These are phyloP conservation scores for Pichia scutulata DNA, from an alignment of 805 yeast species.

Conservation along the genomic window DNA sequence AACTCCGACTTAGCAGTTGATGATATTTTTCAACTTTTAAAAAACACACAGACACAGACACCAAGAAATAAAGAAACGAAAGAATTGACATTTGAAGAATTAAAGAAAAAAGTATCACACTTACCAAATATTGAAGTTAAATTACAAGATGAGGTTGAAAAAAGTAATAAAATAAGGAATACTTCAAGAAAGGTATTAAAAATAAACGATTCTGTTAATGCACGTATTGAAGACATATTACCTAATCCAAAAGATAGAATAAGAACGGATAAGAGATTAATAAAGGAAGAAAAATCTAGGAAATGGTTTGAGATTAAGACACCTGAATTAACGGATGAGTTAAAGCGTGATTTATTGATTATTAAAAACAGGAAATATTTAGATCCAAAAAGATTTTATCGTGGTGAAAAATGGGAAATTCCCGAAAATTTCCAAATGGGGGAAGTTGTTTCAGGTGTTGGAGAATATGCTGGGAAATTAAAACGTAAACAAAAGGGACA, in stretches of 20 bases:
- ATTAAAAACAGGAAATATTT: conserved; percentile 82
- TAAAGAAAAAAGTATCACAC: conserved; percentile 26
- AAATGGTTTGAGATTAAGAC: conserved; percentile 80
- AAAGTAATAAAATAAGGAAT: conserved; percentile 5
- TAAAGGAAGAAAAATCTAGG: conserved; percentile 36
- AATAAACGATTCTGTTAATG: conserved; percentile 34
- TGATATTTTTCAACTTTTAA: conserved; percentile 26
- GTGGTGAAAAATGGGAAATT: conserved; percentile 69
- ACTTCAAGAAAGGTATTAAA: conserved; percentile 13
- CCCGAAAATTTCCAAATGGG: conserved; percentile 75
- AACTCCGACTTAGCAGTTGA: conserved; percentile 18
- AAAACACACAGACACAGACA: background rate
- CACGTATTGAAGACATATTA: conserved; percentile 26
- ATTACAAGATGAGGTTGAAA: background rate
- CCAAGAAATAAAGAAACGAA: conserved; percentile 18
- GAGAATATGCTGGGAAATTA: conserved; percentile 69
- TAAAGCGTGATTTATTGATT: conserved; percentile 70
- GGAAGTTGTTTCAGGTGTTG: conserved; percentile 72
- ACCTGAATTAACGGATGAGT: conserved; percentile 60
- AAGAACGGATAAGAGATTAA: conserved; percentile 11
- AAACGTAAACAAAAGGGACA: conserved; percentile 65
- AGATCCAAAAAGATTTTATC: conserved; percentile 94
- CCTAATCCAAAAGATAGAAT: conserved; percentile 15
- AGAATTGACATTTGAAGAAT: conserved; percentile 19
- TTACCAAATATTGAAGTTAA: conserved; percentile 32